Evolutionary conservation across 306 rosid genomes (phyloP).

Genomic region (Casuarina cunninghamiana): DNA sequence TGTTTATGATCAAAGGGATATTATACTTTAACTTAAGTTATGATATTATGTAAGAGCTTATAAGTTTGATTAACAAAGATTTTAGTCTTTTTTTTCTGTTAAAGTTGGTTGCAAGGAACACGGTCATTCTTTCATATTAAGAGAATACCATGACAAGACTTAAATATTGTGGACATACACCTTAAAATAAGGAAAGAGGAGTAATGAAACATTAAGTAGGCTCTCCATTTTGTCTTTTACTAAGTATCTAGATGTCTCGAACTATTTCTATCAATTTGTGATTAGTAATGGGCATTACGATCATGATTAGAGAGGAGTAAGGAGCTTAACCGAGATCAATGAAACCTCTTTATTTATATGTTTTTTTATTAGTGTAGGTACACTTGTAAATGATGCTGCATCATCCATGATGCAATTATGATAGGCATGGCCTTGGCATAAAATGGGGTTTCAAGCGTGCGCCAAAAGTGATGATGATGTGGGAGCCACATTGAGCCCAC

Average conservation of each 20-base stretch:
- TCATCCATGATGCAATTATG: slow-evolving; percentile 15
- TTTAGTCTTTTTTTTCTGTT: no score
- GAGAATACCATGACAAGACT: no score
- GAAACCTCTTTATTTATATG: not conserved
- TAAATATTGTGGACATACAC: no score
- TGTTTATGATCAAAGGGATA: no score
- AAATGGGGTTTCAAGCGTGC: slow-evolving; percentile 20
- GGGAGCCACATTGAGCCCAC: not conserved
- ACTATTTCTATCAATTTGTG: not conserved
- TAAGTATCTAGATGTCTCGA: no score
- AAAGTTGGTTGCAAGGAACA: no score
- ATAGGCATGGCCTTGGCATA: slow-evolving; percentile 6
- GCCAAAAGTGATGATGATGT: slow-evolving; percentile 10
- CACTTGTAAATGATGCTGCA: slow-evolving; percentile 2
- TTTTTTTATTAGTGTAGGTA: not conserved
- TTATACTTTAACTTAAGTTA: no score
- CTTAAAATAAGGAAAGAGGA: no score
- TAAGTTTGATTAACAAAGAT: no score
- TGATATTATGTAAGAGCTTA: no score
- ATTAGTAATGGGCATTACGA: not conserved
- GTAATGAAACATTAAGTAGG: no score
- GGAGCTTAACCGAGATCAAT: not conserved
- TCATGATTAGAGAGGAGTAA: not conserved
- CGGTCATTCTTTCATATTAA: no score
- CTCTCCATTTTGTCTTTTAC: not conserved